These are phyloP conservation scores for Fusarium pseudograminearum DNA, from an alignment of 2,329 filamentous ascomycete species.

Conservation along the genomic window DNA sequence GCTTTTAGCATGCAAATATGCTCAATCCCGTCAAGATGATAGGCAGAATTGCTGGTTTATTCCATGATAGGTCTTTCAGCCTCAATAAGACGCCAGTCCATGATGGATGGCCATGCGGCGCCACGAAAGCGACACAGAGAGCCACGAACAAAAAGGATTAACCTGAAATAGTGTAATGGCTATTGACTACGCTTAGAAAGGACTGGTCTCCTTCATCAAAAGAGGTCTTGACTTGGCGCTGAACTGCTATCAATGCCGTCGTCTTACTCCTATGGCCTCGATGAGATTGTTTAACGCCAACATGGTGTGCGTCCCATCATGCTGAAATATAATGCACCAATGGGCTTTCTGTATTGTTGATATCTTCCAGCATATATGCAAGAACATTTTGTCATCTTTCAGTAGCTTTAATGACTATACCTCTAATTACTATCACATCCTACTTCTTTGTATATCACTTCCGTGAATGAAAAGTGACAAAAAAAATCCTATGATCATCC, in stretches of 20 bases:
- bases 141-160: background rate
- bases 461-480: background rate
- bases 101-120: background rate
- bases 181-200: background rate
- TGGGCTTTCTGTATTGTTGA: background rate
- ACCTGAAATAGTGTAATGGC: background rate
- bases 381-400: background rate
- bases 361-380: background rate
- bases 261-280: background rate
- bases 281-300: background rate
- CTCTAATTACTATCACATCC: background rate
- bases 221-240: background rate
- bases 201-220: background rate
- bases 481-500: background rate
- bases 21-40: background rate
- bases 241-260: background rate
- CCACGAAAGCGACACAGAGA: background rate
- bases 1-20: background rate
- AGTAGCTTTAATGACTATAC: conserved; percentile 12
- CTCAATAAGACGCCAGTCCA: background rate
- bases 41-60: background rate
- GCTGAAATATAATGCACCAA: background rate
- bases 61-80: background rate
- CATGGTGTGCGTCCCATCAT: too few relatives aligned
- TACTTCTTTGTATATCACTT: background rate